Evolutionary conservation across 169 alveolate genomes (phyloP), one percentile per base, ranked within the genome.

Genomic region (Cystoisospora suis): DNA sequence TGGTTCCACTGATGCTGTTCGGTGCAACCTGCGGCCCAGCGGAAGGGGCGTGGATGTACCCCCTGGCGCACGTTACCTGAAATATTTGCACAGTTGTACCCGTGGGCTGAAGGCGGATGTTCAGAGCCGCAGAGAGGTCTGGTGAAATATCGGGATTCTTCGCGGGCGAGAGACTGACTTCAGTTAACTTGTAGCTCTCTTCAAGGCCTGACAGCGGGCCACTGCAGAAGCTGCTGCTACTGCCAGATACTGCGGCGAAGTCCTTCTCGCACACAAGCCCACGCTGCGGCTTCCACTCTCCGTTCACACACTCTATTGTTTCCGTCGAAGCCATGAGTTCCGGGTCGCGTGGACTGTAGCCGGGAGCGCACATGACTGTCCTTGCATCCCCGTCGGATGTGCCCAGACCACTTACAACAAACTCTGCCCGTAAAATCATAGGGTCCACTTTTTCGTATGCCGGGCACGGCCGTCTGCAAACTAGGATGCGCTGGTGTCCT

Each of bases 391-490:
- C 92, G 75, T 88, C 85, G 7, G 85, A 38, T 42, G 83, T 75
- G 1, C 92, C 92, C 9, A 23, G 36, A n/a, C 92, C 92, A 58
- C 89, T 88, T 6, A 85, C 83, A 0, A 77, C 42, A 40, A 77
- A 88, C 38, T 75, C 92, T 3, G 88, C 85, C 20, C 92, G 87
- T 70, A 87, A 36, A 7, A 87, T 70, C n/a, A 38, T n/a, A 36
- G 92, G 92, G 69, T 87, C 92, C 0, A 75, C 32, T 5, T 53
- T 70, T 42, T 87, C 92, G 53, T 87, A 87, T 1, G 92, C 81
- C 80, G 61, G 80, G n/a, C 92, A 87, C n/a, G 92, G 92, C 81
- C 59, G 81, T 32, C 92, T 47, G 45, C 92, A 87, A 34, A 47
- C 42, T 47, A 87, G 69, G 6, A 87, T 59, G 47, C 77, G 88